Evolutionary conservation across 192 early-diverging fungal genomes (phyloP).

Genomic region (Podila minutissima): DNA sequence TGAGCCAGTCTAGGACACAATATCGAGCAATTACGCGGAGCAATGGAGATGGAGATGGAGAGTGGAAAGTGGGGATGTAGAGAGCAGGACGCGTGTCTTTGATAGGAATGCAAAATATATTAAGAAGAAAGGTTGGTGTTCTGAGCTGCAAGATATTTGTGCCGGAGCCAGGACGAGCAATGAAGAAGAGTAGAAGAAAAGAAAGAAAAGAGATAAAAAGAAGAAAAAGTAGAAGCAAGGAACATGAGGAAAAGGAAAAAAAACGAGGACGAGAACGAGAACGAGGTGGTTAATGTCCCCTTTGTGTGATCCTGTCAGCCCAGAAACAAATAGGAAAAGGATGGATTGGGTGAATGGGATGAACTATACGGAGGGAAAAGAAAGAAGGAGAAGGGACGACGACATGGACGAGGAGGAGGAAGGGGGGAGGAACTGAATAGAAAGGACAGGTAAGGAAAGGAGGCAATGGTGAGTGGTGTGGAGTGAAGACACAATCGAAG

Average conservation of each 20-base stretch:
- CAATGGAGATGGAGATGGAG: too few species aligned
- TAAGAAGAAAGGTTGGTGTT: too few species aligned
- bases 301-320: conserved; percentile 10
- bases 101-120: not conserved
- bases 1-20: too few species aligned
- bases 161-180: too few species aligned
- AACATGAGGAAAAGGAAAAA: not conserved
- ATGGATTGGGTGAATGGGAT: not conserved
- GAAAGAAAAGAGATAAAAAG: not conserved
- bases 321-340: conserved; percentile 3
- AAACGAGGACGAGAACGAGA: not conserved
- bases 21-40: too few species aligned
- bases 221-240: not conserved
- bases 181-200: too few species aligned
- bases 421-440: not conserved
- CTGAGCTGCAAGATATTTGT: too few species aligned
- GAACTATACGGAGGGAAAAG: not conserved
- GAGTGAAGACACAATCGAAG: not conserved
- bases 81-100: too few species aligned
- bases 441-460: not conserved
- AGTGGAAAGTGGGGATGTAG: too few species aligned
- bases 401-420: not conserved
- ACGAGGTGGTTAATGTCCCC: not conserved
- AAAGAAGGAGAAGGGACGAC: not conserved
- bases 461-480: not conserved